Conservation (phyloP, 805 yeast genomes). For the Saccharomyces paradoxus region DNA sequence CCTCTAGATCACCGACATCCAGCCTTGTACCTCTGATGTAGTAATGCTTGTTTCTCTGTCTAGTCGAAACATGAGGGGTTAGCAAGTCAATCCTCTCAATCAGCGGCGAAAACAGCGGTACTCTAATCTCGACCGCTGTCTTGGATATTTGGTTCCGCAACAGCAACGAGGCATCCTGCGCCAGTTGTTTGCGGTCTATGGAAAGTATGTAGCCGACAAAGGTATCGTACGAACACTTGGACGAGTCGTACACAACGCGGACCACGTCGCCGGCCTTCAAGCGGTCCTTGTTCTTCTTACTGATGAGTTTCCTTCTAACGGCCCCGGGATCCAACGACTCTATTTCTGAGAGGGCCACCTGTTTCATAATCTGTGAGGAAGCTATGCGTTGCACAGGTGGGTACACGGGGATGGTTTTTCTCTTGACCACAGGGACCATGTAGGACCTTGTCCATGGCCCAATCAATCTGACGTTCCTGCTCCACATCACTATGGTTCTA, state of each 20-base stretch:
- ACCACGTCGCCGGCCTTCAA: slow-evolving; percentile 78
- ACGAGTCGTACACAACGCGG: slow-evolving; percentile 58
- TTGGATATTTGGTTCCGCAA: slow-evolving; percentile 76
- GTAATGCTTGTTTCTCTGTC: slow-evolving; percentile 78
- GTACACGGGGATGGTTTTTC: slow-evolving; percentile 26
- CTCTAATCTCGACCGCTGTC: slow-evolving; percentile 77
- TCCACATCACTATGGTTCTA: neutral
- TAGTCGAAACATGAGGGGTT: slow-evolving; percentile 51
- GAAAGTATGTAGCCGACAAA: slow-evolving; percentile 76
- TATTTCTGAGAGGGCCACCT: slow-evolving; percentile 12
- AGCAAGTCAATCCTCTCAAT: slow-evolving; percentile 70
- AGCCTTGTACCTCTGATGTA: slow-evolving; percentile 74
- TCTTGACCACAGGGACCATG: slow-evolving; percentile 8
- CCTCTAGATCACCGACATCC: slow-evolving; percentile 67
- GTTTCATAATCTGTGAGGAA: slow-evolving; percentile 2
- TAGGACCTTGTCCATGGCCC: slow-evolving; percentile 8
- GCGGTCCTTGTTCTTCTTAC: slow-evolving; percentile 38
- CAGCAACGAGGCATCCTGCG: slow-evolving; percentile 58
- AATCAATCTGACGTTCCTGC: neutral
- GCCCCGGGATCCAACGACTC: slow-evolving; percentile 70
- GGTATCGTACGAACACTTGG: slow-evolving; percentile 46
- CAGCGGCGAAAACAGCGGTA: slow-evolving; percentile 74
- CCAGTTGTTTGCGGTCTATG: slow-evolving; percentile 57
- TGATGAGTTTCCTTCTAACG: slow-evolving; percentile 49
- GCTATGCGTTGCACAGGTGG: slow-evolving; percentile 19